Evolutionary conservation across 2,329 filamentous ascomycete genomes (phyloP).

Genomic region (Tolypocladium inflatum): DNA sequence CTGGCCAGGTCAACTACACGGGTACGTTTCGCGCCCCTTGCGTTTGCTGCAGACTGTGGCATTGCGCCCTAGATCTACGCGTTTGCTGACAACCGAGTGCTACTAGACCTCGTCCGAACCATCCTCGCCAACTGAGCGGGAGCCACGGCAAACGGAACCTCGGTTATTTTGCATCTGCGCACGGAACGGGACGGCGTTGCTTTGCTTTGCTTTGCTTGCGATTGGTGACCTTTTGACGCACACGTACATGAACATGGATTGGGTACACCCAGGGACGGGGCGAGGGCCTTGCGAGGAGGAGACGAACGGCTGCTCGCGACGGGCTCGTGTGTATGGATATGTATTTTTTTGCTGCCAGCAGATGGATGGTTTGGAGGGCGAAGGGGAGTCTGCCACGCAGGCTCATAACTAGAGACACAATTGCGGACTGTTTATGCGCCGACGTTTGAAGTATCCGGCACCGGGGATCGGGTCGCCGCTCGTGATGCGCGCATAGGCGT

Average conservation of each 20-base stretch:
- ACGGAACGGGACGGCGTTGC: slow-evolving; percentile 11
- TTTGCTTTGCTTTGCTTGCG: neutral
- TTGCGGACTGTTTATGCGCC: neutral
- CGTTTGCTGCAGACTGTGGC: too few relatives aligned
- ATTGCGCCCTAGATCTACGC: neutral
- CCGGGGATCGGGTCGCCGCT: too few relatives aligned
- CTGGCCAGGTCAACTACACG: slow-evolving; percentile 94
- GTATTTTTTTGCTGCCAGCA: neutral
- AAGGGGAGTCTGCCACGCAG: neutral
- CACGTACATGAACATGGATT: neutral
- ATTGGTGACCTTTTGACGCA: neutral
- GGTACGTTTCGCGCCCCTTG: slow-evolving; percentile 42
- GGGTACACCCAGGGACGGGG: neutral
- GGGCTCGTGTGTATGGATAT: slow-evolving; percentile 3
- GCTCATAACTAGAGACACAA: neutral
- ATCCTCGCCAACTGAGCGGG: slow-evolving; percentile 67
- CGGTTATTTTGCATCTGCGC: slow-evolving; percentile 20
- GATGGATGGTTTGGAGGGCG: neutral
- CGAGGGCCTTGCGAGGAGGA: neutral
- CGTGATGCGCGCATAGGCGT: too few relatives aligned
- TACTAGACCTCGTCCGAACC: slow-evolving; percentile 71
- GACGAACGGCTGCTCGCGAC: neutral
- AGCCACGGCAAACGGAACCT: neutral
- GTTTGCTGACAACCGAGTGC: slow-evolving; percentile 2
- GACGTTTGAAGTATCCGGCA: too few relatives aligned